Base-by-base conservation (phyloP, 2,329 filamentous ascomycete species). In the Cercospora zeae-maydis region DNA sequence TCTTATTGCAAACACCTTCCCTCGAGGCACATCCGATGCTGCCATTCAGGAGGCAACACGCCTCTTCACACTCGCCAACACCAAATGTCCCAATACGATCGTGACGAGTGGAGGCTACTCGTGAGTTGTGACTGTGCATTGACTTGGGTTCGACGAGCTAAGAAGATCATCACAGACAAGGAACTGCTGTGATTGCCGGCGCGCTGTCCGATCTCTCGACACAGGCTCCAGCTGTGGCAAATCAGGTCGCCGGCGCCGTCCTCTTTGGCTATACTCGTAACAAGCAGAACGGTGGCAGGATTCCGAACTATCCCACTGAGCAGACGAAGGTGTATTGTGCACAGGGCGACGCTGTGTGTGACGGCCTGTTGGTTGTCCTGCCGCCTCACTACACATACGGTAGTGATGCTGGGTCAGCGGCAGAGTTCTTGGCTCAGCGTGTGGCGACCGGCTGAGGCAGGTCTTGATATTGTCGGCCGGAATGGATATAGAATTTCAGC, bases 181-280 rank as follows among this genome's bases (percentile, higher is more conserved):
- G 76, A 42, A 69, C 73, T 6, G 77, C 76, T 14, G 68, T 78
- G n/a, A 76, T 76, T 24, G 73, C 74, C 2, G 71, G 69, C 14
- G 69, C 75, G 0, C 69, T 78, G 49, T 64, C 69, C 21, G 67
- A 69, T 9, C 68, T 75, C 9, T 63, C 55, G 34, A 39, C 36
- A 14, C 59, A 60, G 31, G 34, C 65, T 11, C 37, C 67, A n/a
- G 62, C 67, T 1, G 67, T 76, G 31, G 67, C 70, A 45, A 54
- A 69, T 37, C 69, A 71, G 27, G 68, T 78, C 59, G 72, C 72
- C 6, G 77, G 76, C n/a, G 68, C 74, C 1, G 75, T 77, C 30
- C 69, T 77, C 14, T 78, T 75, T 51, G 76, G 77, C 4, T 75
- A 78, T 69, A 78, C 76, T 2, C 68, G 70, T 56, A 78, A 78